Percentiles rank a stretch among this genome's conserved stretches.
These are phyloP conservation scores for Fusarium euwallaceae DNA, from an alignment of 2,329 filamentous ascomycete genomes.

Conservation along the genomic window DNA sequence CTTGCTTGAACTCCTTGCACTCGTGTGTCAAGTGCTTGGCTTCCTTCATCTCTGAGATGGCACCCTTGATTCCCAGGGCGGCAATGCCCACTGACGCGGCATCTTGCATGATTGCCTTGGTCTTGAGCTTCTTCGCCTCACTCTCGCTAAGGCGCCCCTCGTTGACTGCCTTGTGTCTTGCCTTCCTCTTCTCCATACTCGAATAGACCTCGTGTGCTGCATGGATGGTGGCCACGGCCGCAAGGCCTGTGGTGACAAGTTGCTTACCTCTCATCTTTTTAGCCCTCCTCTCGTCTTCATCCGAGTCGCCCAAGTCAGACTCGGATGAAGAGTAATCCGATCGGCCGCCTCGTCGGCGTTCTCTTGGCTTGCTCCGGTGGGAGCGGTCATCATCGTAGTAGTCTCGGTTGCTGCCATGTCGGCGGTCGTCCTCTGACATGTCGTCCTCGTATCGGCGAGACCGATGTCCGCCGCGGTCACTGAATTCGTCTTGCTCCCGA, in stretches of 20 bases:
- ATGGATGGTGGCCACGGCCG: conserved; percentile 71
- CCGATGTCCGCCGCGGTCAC: conserved; percentile 57
- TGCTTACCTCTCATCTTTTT: conserved; percentile 74
- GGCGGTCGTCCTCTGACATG: conserved; percentile 62
- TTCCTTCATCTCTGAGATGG: conserved; percentile 68
- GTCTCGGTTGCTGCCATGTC: conserved; percentile 56
- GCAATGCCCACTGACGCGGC: conserved; percentile 71
- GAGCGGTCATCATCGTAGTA: conserved; percentile 64
- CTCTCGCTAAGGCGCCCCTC: conserved; percentile 64
- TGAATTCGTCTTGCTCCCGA: conserved; percentile 61
- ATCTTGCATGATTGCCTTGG: conserved; percentile 69
- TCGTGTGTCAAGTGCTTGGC: conserved; percentile 64
- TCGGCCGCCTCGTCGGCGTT: conserved; percentile 55
- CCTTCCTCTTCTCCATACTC: conserved; percentile 69
- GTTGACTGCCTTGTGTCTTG: conserved; percentile 65
- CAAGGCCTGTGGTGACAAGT: conserved; percentile 68
- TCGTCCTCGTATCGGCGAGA: conserved; percentile 58
- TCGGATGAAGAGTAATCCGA: conserved; percentile 64
- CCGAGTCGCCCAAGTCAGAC: conserved; percentile 69
- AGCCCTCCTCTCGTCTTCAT: conserved; percentile 66
- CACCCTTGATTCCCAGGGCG: conserved; percentile 69
- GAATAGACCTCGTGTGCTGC: conserved; percentile 70
- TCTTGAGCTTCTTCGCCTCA: conserved; percentile 69
- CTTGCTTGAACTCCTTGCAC: conserved; percentile 62
- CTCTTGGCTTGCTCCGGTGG: conserved; percentile 56